Conservation (phyloP, 164 flowering plant genomes). For the Liriodendron chinense region DNA sequence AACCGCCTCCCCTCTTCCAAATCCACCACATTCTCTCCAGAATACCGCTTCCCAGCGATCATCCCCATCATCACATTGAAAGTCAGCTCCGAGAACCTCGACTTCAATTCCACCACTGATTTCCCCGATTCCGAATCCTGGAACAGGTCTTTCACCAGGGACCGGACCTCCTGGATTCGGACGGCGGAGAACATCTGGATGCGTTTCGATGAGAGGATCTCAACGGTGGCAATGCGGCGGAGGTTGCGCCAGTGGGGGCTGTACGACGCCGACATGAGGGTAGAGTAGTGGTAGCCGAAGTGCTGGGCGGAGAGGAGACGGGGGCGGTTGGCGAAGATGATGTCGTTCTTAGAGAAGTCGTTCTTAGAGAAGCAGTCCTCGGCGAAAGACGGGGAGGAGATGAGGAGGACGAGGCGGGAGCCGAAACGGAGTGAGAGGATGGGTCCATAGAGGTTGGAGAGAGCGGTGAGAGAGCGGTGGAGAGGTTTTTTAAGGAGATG, state of each 20-base stretch:
- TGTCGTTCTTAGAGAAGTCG: slow-evolving; percentile 33
- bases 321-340: slow-evolving; percentile 35
- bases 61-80: slow-evolving; percentile 21
- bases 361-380: slow-evolving; percentile 36
- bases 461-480: too few relatives aligned
- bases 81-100: slow-evolving; percentile 10
- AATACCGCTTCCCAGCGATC: slow-evolving; percentile 20
- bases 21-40: slow-evolving; percentile 13
- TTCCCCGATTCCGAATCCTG: not conserved
- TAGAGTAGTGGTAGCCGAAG: slow-evolving; percentile 23
- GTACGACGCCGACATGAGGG: slow-evolving; percentile 24
- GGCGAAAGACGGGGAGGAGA: slow-evolving; percentile 5
- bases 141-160: slow-evolving; percentile 6
- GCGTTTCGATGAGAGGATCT: not conserved
- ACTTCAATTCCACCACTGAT: slow-evolving; percentile 1
- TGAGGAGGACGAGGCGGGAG: too few relatives aligned
- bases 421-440: too few relatives aligned
- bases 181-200: slow-evolving; percentile 14
- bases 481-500: slow-evolving; percentile 19
- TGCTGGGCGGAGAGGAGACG: slow-evolving; percentile 19
- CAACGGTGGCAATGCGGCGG: too few relatives aligned
- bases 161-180: slow-evolving; percentile 22
- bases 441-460: too few relatives aligned
- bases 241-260: slow-evolving; percentile 8
- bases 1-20: slow-evolving; percentile 19